Percentiles rank a stretch among this genome's conserved stretches.
Conservation (phyloP, 1,139 yeast species). For the Hyphopichia khmerensis region DNA sequence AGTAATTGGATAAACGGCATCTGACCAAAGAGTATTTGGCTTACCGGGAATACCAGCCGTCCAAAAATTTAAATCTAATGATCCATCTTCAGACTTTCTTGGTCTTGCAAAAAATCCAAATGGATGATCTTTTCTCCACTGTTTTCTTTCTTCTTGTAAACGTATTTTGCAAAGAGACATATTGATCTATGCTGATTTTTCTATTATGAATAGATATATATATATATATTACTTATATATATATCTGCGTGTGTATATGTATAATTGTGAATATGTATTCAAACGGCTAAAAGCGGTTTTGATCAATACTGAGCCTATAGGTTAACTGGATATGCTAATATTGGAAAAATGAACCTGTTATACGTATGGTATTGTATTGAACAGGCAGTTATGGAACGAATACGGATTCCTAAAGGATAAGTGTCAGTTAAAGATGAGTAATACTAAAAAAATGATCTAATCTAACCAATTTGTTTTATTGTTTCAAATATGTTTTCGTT, state of each 20-base stretch:
- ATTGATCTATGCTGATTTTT: background rate
- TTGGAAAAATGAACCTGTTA: no score
- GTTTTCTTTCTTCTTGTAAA: slow-evolving; percentile 86
- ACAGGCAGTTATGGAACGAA: background rate
- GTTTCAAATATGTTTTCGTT: background rate
- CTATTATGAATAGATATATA: no score
- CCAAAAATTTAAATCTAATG: slow-evolving; percentile 85
- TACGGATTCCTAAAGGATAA: slow-evolving; percentile 5
- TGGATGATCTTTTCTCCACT: slow-evolving; percentile 98
- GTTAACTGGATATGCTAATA: no score
- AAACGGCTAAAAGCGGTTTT: no score
- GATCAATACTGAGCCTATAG: no score
- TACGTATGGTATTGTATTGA: background rate
- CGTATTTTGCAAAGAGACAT: slow-evolving; percentile 69
- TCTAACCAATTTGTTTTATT: no score
- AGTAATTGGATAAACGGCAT: slow-evolving; percentile 84
- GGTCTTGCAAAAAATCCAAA: slow-evolving; percentile 97
- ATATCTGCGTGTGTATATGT: no score
- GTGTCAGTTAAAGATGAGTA: no score
- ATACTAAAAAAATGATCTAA: background rate
- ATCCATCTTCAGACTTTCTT: slow-evolving; percentile 69
- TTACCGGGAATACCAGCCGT: slow-evolving; percentile 96
- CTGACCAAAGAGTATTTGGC: slow-evolving; percentile 81
- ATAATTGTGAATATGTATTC: no score
- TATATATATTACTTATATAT: no score